Base-by-base conservation (phyloP, 352 stramenopile genomes). In the Globisporangium heterothallicum region DNA sequence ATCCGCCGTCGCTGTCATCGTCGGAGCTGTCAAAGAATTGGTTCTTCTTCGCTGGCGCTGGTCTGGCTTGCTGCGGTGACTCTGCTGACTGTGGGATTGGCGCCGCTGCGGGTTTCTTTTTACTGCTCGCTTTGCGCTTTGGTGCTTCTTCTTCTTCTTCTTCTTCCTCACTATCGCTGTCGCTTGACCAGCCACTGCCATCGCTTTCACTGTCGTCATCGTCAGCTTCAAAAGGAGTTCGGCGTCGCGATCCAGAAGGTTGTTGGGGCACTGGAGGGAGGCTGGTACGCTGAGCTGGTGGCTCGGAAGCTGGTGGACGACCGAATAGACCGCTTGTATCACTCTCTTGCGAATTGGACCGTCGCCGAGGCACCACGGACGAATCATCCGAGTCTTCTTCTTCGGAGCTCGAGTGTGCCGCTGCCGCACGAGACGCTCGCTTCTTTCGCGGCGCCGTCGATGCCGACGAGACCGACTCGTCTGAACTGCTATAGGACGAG, bases 1-100 rank as follows among this genome's bases (percentile, higher is more conserved):
- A 53, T 6, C 68, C 74, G n/a, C 61, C 66, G 24, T 87, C 78
- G 27, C 67, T 80, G 38, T 86, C 76, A 30, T 70, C 58, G 29
- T 81, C 70, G 4, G 74, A 86, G 25, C 65, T 82, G 32, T 84
- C 74, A 22, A 82, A 72, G 38, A 84, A 80, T 25, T 74, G 71
- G 1, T 62, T 63, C 22, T 74, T 82, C 56, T 53, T 61, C 43
- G 56, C 45, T 5, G 56, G 43, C 9, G 48, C 52, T 24, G 68
- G 60, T 6, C 61, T 53, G 29, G 64, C 41, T 30, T 59, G 58
- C 27, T 27, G 38, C n/a, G n/a, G 22, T 25, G 53, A 42, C 19
- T 30, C 26, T 27, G 12, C 34, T 7, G 25, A 38, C 10, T n/a
- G 55, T n/a, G 19, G 53, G 22, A 26, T 54, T 40, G 9, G 40